Base-by-base conservation (phyloP, 768 basidiomycete species). In the Rubroboletus satanas region DNA sequence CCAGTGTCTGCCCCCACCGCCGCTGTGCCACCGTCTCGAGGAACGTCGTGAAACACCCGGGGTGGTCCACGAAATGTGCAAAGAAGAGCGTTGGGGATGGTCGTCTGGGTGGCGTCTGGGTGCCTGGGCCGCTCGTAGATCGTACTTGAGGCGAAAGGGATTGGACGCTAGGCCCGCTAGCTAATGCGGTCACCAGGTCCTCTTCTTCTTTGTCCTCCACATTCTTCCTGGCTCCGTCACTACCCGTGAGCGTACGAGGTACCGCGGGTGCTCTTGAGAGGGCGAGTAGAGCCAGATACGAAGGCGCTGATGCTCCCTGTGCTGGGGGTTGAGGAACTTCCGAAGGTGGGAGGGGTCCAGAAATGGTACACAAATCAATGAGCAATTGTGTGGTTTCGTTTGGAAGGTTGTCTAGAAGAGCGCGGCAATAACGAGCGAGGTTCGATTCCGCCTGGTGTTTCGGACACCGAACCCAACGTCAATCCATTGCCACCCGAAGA, bases 31-130 rank as follows among this genome's bases (percentile, higher is more conserved):
- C 88, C 7, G 85, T 84, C 72, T 98, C 95, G 9, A 99, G 79
- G 69, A 98, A 98, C 1, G 81, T 76, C 38, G 92, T 79, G 60
- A 99, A 96, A 52, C 90, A 83, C 3, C 77, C 77, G 54, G 88
- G 83, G 62, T 95, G 91, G 64, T 96, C 91, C 36, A 97, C 86
- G 59, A 97, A 98, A 67, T 97, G 93, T 0, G 93, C 87, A 65
- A 98, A 98, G 70, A 93, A 98, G 32, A 88, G 75, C 5, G 86
- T 76, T 0, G 95, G 93, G 0, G 93, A 93, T 0, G 93, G 88
- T 0, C 79, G 75, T 64, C 83, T 82, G 8, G 76, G 66, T 0
- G 73, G 74, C 4, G 72, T 68, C 18, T 66, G 56, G 54, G 68
- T 51, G 31, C 54, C 63, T 31, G 32, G 62, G 36, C 18, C 54